Evolutionary conservation across 2,329 filamentous ascomycete genomes (phyloP), one percentile per base, ranked within the genome.

Genomic region (Aureobasidium sp.): DNA sequence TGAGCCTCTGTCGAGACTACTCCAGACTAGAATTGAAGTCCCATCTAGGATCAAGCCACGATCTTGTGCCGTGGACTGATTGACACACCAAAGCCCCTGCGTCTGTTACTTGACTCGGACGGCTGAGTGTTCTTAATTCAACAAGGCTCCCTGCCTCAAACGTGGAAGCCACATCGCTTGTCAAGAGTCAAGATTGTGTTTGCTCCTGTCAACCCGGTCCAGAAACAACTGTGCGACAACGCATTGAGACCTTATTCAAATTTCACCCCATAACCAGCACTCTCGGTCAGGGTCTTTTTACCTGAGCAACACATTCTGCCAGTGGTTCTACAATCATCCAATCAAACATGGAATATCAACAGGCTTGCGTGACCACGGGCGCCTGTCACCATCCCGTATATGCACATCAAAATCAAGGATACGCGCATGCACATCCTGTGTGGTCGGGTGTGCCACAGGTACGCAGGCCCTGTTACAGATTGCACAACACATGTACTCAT

Each of bases 21-120:
- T n/a, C 15, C 15, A n/a, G 37, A 19, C 43, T 27, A 27, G 43
- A 27, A 58, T 19, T 49, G 53, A 57, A 19, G 43, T 27, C 31
- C 42, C 43, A 21, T 57, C 21, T 45, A 11, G 21, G 42, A 42
- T 27, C 54, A 58, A 58, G 42, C 42, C 54, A 47, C 54, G 27
- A 17, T 19, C 21, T 58, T 45, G 21, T 35, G 53, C 54, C 54
- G 43, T 47, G 23, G 15, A 19, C 21, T 38, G 54, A 49, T 58
- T 46, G 43, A 58, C 42, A 57, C 40, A 47, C n/a, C 11, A 27
- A 49, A 58, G 54, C 55, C 55, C 55, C 55, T 58, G 55, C 55
- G 35, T 58, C 35, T 21, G 6, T 47, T 49, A 15, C 53, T 57
- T 57, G 53, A 57, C 38, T 46, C 38, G 53, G 29, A 35, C 53